Base-by-base conservation (phyloP, 495 filamentous ascomycete genomes). In the Trichoderma reesei region DNA sequence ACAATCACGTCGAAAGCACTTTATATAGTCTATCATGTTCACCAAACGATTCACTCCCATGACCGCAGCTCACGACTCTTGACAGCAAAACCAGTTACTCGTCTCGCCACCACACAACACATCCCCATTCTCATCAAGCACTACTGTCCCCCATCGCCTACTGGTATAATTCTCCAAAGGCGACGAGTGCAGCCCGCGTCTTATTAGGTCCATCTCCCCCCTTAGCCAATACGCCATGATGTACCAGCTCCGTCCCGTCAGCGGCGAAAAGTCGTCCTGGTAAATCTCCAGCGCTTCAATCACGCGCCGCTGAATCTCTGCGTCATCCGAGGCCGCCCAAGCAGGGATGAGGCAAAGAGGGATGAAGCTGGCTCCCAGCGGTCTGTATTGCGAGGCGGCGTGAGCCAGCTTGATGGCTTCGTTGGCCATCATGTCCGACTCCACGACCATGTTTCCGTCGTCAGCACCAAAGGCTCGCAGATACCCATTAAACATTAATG, bases 401-500 rank as follows among this genome's bases (percentile, higher is more conserved):
- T 56, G 51, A 14, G 51, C 51, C 20, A 56, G 7, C 26, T 56
- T 31, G 31, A 56, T 34, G 31, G 51, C 51, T 3, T 56, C 51
- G 31, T 31, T 56, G 51, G 51, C 51, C 51, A 56, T 56, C 20
- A 6, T 34, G 51, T 56, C 51, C 14, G 51, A 20, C 26, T 56
- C 51, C n/a, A 33, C 51, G 26, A 34, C 51, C 51, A 56, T 56
- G 51, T 33, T 11, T 9, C 51, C 51, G 16, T 56, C 51, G 8
- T 56, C 51, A 11, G 20, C 51, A 11, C 51, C 51, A 36, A 56
- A 56, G 18, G 51, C 51, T 11, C 51, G 51, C 51, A 56, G 51
- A 56, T 56, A 56, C 0, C 20, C 51, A 14, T 56, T 56, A n/a
- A 33, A 56, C 2, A 56, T 56, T 5, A 56, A 8, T 6, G 51